Percentiles rank a stretch among this genome's conserved stretches.
These are phyloP conservation scores for Russula emetica DNA, from an alignment of 768 basidiomycete species.

Conservation along the genomic window DNA sequence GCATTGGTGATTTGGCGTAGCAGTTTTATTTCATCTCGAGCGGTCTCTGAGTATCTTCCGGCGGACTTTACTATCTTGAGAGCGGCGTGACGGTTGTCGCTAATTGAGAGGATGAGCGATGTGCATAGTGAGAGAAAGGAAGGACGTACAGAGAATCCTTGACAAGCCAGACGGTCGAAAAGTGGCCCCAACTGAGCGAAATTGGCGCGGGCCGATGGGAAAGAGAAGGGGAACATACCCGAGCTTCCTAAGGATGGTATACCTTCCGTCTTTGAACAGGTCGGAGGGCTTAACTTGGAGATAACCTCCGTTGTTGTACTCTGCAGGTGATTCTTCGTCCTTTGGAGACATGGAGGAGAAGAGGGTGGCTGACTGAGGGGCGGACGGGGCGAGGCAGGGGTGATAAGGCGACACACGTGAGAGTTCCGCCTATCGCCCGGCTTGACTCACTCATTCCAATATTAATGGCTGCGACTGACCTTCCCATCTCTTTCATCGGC, in stretches of 20 bases:
- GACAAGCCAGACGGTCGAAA: conserved; percentile 91
- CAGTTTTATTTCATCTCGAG: conserved; percentile 93
- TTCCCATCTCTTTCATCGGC: conserved; percentile 52
- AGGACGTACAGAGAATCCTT: conserved; percentile 65
- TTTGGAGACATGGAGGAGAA: conserved; percentile 55
- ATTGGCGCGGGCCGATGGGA: conserved; percentile 7
- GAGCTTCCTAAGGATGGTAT: conserved; percentile 83
- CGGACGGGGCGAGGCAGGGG: conserved; percentile 41
- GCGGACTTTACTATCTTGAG: conserved; percentile 96
- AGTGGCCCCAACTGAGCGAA: conserved; percentile 84
- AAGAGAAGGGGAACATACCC: conserved; percentile 48
- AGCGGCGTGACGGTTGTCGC: conserved; percentile 73
- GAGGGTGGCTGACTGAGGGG: conserved; percentile 42
- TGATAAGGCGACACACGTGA: conserved; percentile 5
- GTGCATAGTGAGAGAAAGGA: conserved; percentile 9
- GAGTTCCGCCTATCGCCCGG: background rate
- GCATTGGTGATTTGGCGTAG: conserved; percentile 67
- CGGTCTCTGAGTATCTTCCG: conserved; percentile 92
- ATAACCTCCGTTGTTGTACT: conserved; percentile 80
- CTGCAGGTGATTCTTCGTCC: conserved; percentile 79
- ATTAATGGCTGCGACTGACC: background rate
- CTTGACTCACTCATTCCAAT: background rate
- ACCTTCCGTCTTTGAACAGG: conserved; percentile 78
- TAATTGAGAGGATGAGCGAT: conserved; percentile 33
- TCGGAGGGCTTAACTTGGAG: conserved; percentile 61